phyloP scores from a whole-genome alignment of 2,329 filamentous ascomycete species.

The Mycosphaerella arachidis region DNA sequence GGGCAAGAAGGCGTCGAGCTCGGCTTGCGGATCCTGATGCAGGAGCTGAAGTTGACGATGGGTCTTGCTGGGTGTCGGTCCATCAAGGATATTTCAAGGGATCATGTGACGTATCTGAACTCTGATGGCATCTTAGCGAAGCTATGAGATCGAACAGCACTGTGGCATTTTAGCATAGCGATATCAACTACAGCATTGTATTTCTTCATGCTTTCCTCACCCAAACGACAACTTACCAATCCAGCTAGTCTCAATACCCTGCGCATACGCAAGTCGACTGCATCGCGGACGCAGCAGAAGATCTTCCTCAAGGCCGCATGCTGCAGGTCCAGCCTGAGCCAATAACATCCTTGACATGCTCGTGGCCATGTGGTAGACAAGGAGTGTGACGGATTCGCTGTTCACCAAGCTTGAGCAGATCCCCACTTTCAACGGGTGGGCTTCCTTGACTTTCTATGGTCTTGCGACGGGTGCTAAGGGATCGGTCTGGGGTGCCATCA shows the following conservation, averaged over 20 bases:
- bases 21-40: slow-evolving; percentile 40
- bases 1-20: slow-evolving; percentile 35
- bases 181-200: background rate
- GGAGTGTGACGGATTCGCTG: slow-evolving; percentile 44
- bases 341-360: background rate
- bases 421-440: slow-evolving; percentile 52
- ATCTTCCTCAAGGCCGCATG: too few relatives aligned
- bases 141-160: background rate
- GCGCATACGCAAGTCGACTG: too few relatives aligned
- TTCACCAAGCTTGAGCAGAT: slow-evolving; percentile 41
- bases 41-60: slow-evolving; percentile 38
- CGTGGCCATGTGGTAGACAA: too few relatives aligned
- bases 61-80: slow-evolving; percentile 31
- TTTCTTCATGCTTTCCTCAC: too few relatives aligned
- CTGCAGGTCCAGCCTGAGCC: too few relatives aligned
- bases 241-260: too few relatives aligned
- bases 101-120: slow-evolving; percentile 13
- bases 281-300: too few relatives aligned
- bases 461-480: slow-evolving; percentile 48
- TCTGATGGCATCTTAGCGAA: slow-evolving; percentile 7
- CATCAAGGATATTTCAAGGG: slow-evolving; percentile 10
- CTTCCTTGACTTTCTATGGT: slow-evolving; percentile 52
- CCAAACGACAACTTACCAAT: too few relatives aligned
- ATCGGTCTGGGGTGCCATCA: slow-evolving; percentile 50
- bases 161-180: background rate